Percentiles rank a stretch among this genome's conserved stretches.
phyloP scores from a whole-genome alignment of 2,329 filamentous ascomycete species.

The Fusarium coffeatum region DNA sequence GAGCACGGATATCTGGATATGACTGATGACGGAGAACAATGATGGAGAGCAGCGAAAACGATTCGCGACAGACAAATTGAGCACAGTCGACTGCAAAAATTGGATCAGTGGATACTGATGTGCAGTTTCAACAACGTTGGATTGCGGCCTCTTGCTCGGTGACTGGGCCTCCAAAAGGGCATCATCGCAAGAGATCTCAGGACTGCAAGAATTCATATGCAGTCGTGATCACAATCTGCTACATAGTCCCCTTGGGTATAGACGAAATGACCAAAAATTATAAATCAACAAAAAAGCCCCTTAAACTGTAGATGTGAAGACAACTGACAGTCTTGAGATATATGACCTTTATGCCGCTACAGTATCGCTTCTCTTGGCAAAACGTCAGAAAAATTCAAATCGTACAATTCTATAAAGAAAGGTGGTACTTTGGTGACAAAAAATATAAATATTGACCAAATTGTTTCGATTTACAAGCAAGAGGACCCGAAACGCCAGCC shows the following conservation, averaged over 20 bases:
- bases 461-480: slow-evolving; percentile 41
- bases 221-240: slow-evolving; percentile 49
- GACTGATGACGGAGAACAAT: slow-evolving; percentile 43
- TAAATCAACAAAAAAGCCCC: slow-evolving; percentile 15
- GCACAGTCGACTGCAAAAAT: slow-evolving; percentile 43
- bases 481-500: slow-evolving; percentile 44
- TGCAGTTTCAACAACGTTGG: slow-evolving; percentile 28
- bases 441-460: slow-evolving; percentile 39
- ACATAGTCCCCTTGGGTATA: slow-evolving; percentile 53
- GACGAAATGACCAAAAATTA: slow-evolving; percentile 51
- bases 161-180: slow-evolving; percentile 13
- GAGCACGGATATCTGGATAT: slow-evolving; percentile 42
- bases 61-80: slow-evolving; percentile 28
- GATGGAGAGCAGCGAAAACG: slow-evolving; percentile 29
- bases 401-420: background rate
- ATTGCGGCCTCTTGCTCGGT: slow-evolving; percentile 30
- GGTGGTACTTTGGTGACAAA: slow-evolving; percentile 8
- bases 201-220: slow-evolving; percentile 31
- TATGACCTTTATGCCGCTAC: background rate
- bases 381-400: background rate
- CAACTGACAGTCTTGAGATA: background rate
- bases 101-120: slow-evolving; percentile 33
- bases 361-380: background rate
- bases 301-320: background rate
- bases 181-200: slow-evolving; percentile 24